Evolutionary conservation across 208 protist species (phyloP), one percentile per base, ranked within the genome.

Genomic region (Acanthamoeba sp.): DNA sequence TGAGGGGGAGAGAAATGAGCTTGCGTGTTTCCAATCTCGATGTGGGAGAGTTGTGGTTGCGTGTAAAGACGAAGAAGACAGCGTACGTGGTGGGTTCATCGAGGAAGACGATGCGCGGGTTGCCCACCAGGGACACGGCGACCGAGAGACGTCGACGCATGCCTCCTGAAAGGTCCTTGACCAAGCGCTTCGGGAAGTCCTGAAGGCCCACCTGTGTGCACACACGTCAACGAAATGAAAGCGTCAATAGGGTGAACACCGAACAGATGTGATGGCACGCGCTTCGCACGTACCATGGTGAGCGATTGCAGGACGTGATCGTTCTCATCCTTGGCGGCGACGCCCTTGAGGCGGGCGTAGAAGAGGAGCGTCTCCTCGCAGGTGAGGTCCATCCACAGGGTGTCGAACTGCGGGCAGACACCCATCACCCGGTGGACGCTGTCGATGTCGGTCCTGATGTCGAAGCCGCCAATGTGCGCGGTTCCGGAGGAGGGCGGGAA

Each of bases 71-170:
- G 59, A 16, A 50, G 40, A 9, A 62, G 12, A 92, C 16, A 78
- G n/a, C 69, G 38, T 36, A 94, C 76, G 84, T 93, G n/a, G 95
- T 96, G 27, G 96, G 96, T 94, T 98, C 97, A 92, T 98, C 97
- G 38, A 98, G 94, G 52, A 97, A 95, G n/a, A 97, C 38, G 29
- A 97, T 50, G 9, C 45, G 42, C n/a, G 96, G 93, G 52, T 95
- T 88, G 57, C 97, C 97, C 62, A 96, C 52, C 4, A 98, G 94
- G 10, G 97, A 96, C 88, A 97, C 95, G 20, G 96, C 96, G 16
- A 98, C 92, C 3, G 87, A 95, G 22, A 98, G 91, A 9, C 96
- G 93, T 27, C 97, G 93, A 66, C 95, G 94, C 95, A 96, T 97
- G 34, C 97, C 97, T n/a, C 97, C 96, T 6, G 73, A 95, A 27